A percentile compares a stretch with the other conserved stretches of the same genome.
Evolutionary conservation across 1,284 basidiomycete species (phyloP).

Genomic region (Austroboletus novae-zelandiae): DNA sequence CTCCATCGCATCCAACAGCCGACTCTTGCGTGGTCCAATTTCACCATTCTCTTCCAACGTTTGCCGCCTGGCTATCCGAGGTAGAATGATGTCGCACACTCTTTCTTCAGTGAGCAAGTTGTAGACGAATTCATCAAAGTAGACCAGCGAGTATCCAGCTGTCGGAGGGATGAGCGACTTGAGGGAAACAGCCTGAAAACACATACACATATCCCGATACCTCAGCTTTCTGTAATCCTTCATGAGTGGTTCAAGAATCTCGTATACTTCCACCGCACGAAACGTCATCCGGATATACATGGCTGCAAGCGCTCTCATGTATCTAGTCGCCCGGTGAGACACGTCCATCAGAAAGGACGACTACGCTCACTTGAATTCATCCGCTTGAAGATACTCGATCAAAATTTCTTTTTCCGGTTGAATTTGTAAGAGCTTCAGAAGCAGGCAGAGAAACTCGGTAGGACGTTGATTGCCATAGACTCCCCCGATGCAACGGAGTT

Average conservation of each 20-base stretch:
- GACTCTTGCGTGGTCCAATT: conserved; percentile 77
- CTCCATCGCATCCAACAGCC: conserved; percentile 80
- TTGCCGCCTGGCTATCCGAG: conserved; percentile 82
- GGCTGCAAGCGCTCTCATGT: conserved; percentile 89
- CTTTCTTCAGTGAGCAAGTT: conserved; percentile 84
- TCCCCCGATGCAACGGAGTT: conserved; percentile 83
- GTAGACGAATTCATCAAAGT: conserved; percentile 93
- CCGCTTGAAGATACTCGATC: conserved; percentile 90
- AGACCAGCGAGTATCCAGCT: conserved; percentile 83
- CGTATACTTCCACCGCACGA: conserved; percentile 85
- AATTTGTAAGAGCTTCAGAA: conserved; percentile 93
- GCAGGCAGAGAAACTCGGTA: conserved; percentile 88
- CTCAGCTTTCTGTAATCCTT: conserved; percentile 94
- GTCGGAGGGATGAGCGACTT: conserved; percentile 4
- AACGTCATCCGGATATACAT: conserved; percentile 97
- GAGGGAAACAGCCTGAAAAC: conserved; percentile 26
- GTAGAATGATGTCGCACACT: conserved; percentile 96
- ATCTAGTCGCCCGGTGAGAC: conserved; percentile 48
- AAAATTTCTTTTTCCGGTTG: conserved; percentile 97
- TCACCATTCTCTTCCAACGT: conserved; percentile 92
- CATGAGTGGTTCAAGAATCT: conserved; percentile 89
- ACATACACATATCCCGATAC: conserved; percentile 69
- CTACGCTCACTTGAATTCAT: conserved; percentile 93
- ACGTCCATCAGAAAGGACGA: neutral
- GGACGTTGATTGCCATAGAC: conserved; percentile 92